These are phyloP conservation scores for Monilinia laxa DNA, from an alignment of 2,329 filamentous ascomycete genomes.

Conservation along the genomic window DNA sequence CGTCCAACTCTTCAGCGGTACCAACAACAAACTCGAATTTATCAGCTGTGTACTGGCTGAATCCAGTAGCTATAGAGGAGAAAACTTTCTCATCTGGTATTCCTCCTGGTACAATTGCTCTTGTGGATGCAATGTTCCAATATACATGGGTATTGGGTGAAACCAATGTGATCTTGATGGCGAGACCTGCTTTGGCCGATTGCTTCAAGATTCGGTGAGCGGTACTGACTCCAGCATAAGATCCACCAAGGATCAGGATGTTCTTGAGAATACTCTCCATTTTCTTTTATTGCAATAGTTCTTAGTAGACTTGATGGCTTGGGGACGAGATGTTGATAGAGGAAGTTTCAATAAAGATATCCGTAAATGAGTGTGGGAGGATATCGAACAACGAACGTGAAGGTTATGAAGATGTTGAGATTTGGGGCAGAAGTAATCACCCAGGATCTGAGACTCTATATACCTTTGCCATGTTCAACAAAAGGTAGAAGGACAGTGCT, in stretches of 20 bases:
- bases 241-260: constrained; percentile 40
- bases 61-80: constrained; percentile 44
- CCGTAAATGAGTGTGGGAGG: neutral
- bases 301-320: neutral
- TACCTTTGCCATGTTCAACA: neutral
- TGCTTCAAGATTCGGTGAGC: constrained; percentile 41
- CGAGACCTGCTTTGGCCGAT: constrained; percentile 27
- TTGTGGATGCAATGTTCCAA: constrained; percentile 50
- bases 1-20: constrained; percentile 47
- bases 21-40: constrained; percentile 55
- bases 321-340: neutral
- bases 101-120: constrained; percentile 46
- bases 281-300: neutral
- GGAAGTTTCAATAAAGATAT: neutral
- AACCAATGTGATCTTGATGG: constrained; percentile 54
- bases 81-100: constrained; percentile 46
- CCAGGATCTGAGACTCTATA: neutral
- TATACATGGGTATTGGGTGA: constrained; percentile 51
- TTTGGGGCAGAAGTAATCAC: neutral
- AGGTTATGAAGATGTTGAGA: neutral
- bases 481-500: neutral
- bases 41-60: constrained; percentile 48
- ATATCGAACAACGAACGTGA: neutral
- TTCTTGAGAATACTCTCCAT: constrained; percentile 20
- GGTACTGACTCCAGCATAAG: constrained; percentile 37